A percentile compares a stretch with the other conserved stretches of the same genome.
phyloP scores from a whole-genome alignment of 495 filamentous ascomycete genomes.

The Friedmanniomyces endolithicus region DNA sequence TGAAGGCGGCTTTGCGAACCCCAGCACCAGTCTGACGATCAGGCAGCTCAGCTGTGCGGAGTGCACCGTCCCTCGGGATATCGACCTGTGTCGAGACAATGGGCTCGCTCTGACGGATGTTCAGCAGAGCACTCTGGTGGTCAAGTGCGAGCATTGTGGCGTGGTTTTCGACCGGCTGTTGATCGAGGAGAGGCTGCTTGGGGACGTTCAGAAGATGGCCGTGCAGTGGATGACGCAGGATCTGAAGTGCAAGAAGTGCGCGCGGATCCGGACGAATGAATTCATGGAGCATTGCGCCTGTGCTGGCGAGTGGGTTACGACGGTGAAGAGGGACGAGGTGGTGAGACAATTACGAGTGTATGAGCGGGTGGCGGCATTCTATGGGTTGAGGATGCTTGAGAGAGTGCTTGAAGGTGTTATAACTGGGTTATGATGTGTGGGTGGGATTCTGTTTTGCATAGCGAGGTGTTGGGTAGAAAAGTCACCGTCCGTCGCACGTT shows the following conservation, averaged over 20 bases:
- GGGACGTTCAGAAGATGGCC: conserved; percentile 57
- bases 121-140: conserved; percentile 13
- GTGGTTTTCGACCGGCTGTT: conserved; percentile 59
- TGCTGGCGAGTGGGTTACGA: conserved; percentile 68
- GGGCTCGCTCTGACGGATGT: conserved; percentile 36
- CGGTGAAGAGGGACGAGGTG: conserved; percentile 56
- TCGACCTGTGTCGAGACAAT: conserved; percentile 91
- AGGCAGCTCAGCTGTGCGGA: conserved; percentile 68
- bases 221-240: conserved; percentile 83
- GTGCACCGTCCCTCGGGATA: conserved; percentile 75
- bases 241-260: conserved; percentile 65
- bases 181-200: conserved; percentile 75
- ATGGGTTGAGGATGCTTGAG: conserved; percentile 68
- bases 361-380: conserved; percentile 60
- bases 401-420: conserved; percentile 49
- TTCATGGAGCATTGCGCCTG: conserved; percentile 96
- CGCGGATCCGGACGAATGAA: conserved; percentile 62
- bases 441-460: neutral
- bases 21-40: conserved; percentile 59
- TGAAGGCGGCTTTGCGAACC: conserved; percentile 77
- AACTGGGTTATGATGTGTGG: neutral
- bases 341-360: conserved; percentile 53
- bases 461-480: conserved; percentile 2
- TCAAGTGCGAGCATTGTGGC: conserved; percentile 60
- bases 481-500: no score